Conservation (phyloP, 495 filamentous ascomycete genomes). For the Penicillium robsamsonii region DNA sequence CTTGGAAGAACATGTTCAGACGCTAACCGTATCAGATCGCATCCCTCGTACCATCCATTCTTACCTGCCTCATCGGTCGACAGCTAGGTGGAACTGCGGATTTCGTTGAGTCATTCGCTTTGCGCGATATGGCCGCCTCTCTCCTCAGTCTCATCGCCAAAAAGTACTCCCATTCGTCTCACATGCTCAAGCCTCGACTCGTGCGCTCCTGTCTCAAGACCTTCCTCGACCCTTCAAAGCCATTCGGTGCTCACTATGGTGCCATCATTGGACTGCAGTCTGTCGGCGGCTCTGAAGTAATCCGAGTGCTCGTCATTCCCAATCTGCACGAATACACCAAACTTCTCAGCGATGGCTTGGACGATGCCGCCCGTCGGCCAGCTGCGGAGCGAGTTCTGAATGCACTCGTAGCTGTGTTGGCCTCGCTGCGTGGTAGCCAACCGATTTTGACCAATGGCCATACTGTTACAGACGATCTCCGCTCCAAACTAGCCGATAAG, state of each 20-base stretch:
- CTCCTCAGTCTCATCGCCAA: conserved; percentile 69
- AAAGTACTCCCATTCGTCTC: conserved; percentile 72
- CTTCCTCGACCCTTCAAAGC: conserved; percentile 80
- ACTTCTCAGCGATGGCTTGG: conserved; percentile 65
- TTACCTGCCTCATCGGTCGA: conserved; percentile 87
- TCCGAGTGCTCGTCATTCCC: conserved; percentile 76
- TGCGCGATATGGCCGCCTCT: conserved; percentile 80
- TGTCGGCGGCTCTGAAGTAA: conserved; percentile 72
- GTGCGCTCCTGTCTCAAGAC: conserved; percentile 85
- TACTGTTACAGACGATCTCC: conserved; percentile 51
- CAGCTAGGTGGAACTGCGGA: conserved; percentile 62
- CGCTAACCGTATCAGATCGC: conserved; percentile 47
- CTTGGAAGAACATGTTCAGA: not conserved
- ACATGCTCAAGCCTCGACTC: conserved; percentile 79
- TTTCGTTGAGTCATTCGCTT: conserved; percentile 65
- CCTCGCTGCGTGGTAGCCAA: conserved; percentile 42
- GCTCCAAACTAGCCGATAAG: conserved; percentile 53
- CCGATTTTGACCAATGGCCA: conserved; percentile 44
- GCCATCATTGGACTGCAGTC: conserved; percentile 73
- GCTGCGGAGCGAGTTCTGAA: conserved; percentile 64
- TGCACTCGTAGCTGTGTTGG: conserved; percentile 59
- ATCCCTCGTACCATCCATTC: conserved; percentile 79
- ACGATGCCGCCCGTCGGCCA: conserved; percentile 46
- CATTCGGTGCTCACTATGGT: conserved; percentile 80
- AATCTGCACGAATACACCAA: conserved; percentile 76